Conservation (phyloP, 805 yeast species). For the Nakazawaea peltata region DNA sequence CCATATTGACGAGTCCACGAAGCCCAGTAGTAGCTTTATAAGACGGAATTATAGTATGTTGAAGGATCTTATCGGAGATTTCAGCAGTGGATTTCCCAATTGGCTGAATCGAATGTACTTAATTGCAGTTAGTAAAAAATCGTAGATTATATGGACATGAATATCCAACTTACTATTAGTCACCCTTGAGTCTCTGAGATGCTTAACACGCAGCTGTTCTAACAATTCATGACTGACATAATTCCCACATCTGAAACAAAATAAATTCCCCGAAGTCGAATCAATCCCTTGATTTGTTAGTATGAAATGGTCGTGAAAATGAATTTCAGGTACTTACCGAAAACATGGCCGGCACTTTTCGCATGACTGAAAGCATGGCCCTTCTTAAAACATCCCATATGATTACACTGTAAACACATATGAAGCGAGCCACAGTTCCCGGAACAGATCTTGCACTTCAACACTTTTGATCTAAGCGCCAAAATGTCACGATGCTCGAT, state of each 20-base stretch:
- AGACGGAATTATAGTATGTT: constrained; percentile 33
- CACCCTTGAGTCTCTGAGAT: too few species aligned
- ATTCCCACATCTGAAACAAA: constrained; percentile 74
- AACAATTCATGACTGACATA: constrained; percentile 56
- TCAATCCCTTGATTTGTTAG: constrained; percentile 40
- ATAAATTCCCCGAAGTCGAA: constrained; percentile 56
- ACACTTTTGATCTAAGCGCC: constrained; percentile 32
- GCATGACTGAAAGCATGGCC: constrained; percentile 42
- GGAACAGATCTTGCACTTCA: constrained; percentile 45
- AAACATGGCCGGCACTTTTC: constrained; percentile 37
- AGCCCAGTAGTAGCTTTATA: constrained; percentile 65
- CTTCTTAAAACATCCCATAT: constrained; percentile 57
- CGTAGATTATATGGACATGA: too few species aligned
- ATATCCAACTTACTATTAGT: too few species aligned
- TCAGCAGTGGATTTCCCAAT: too few species aligned
- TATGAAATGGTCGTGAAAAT: too few species aligned
- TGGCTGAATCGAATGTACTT: too few species aligned
- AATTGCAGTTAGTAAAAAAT: too few species aligned
- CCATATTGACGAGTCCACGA: constrained; percentile 86
- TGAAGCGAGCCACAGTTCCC: constrained; percentile 32
- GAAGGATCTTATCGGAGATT: constrained; percentile 19
- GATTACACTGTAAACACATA: constrained; percentile 74
- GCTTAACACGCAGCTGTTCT: too few species aligned
- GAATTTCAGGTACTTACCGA: too few species aligned
- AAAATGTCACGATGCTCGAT: constrained; percentile 30